phyloP scores from a whole-genome alignment of 257 asterid genomes.

The Misopates orontium region DNA sequence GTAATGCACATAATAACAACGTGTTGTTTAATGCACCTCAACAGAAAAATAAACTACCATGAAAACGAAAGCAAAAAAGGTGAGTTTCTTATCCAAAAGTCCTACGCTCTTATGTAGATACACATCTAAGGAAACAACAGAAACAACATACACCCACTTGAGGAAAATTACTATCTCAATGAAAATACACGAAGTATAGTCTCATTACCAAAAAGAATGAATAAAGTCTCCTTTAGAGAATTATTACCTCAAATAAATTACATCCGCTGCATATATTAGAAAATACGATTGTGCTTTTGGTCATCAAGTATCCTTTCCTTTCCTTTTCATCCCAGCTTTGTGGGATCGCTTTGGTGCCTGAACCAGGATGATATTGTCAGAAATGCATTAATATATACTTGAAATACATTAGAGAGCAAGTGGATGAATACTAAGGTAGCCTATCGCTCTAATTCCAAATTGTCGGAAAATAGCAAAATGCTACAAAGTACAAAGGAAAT shows the following conservation, averaged over 20 bases:
- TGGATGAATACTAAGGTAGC: not conserved
- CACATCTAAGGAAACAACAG: not conserved
- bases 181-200: not conserved
- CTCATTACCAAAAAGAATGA: not conserved
- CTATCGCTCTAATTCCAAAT: not conserved
- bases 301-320: slow-evolving; percentile 47
- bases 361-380: slow-evolving; percentile 18
- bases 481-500: not conserved
- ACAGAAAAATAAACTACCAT: not conserved
- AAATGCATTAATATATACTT: not conserved
- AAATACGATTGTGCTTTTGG: slow-evolving; percentile 30
- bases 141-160: too few species aligned
- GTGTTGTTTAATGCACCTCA: too few species aligned
- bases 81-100: not conserved
- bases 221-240: not conserved
- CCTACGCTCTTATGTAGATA: not conserved
- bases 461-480: too few species aligned
- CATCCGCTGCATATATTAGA: slow-evolving; percentile 3
- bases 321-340: slow-evolving; percentile 66
- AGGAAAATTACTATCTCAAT: too few species aligned
- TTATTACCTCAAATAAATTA: slow-evolving; percentile 23
- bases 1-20: too few species aligned
- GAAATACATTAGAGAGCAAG: not conserved
- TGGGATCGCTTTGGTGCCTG: slow-evolving; percentile 57
- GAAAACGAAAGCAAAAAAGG: not conserved